Percentiles rank a stretch among this genome's conserved stretches.
These are phyloP conservation scores for Ilex asprella DNA, from an alignment of 257 asterid species.

Conservation along the genomic window DNA sequence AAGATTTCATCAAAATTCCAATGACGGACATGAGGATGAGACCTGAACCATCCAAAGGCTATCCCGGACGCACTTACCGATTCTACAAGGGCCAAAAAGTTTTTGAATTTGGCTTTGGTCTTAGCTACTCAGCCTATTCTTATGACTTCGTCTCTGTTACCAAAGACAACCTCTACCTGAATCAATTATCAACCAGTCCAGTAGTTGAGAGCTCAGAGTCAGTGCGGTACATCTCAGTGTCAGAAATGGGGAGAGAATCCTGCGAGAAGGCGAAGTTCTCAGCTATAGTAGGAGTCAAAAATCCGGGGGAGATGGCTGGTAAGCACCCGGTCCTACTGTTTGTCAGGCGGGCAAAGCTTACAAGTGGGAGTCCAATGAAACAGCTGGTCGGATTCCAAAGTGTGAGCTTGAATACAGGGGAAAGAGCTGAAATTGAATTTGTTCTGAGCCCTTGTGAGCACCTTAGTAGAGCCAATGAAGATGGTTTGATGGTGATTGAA, in stretches of 20 bases:
- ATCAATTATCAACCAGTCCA: constrained; percentile 12
- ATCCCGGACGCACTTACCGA: constrained; percentile 70
- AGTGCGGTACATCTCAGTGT: constrained; percentile 25
- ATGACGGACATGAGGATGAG: constrained; percentile 96
- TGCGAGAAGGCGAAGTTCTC: constrained; percentile 54
- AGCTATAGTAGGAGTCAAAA: constrained; percentile 43
- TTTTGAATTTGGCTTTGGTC: constrained; percentile 65
- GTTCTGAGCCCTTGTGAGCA: constrained; percentile 66
- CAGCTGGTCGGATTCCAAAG: constrained; percentile 64
- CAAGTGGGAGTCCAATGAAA: constrained; percentile 31
- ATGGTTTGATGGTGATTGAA: constrained; percentile 66
- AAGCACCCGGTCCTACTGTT: constrained; percentile 64
- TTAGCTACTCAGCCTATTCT: constrained; percentile 64
- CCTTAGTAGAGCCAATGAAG: constrained; percentile 51
- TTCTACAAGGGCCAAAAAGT: constrained; percentile 66
- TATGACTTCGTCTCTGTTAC: constrained; percentile 38
- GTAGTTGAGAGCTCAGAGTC: constrained; percentile 13
- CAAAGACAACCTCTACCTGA: constrained; percentile 44
- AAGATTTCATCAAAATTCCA: constrained; percentile 45
- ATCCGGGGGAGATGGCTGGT: constrained; percentile 50
- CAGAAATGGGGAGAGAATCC: constrained; percentile 31
- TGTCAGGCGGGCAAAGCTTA: constrained; percentile 16
- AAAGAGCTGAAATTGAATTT: constrained; percentile 36
- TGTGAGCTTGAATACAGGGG: constrained; percentile 39
- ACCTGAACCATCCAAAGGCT: constrained; percentile 50